Base-by-base conservation (phyloP, 495 filamentous ascomycete species). In the Aspergillus indologenus region DNA sequence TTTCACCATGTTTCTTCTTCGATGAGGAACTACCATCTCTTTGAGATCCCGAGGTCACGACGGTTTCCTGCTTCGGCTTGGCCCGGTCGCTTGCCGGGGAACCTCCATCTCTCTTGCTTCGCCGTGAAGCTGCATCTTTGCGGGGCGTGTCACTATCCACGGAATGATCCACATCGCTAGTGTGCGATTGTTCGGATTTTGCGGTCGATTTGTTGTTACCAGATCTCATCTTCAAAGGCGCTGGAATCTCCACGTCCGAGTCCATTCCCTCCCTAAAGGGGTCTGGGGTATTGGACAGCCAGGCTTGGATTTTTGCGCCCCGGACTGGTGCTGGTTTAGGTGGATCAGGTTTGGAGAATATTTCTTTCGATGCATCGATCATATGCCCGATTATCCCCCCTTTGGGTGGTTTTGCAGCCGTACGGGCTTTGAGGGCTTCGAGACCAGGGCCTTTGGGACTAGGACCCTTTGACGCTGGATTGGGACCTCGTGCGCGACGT, bases 221-320 rank as follows among this genome's bases (percentile, higher is more conserved):
- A 18, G 69, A 64, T 52, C 67, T 75, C 18, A 71, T 75, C 45
- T 80, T 78, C 43, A 79, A 56, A 7, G 81, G 70, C 23, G 73
- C 72, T 19, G 81, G 77, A 20, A 79, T 70, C 34, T 81, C 78
- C 21, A 68, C 71, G 34, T 75, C 68, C 17, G 68, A 55, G 26
- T 68, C 69, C 44, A 65, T 60, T 12, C 65, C 67, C 31, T 90
- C 86, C 20, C 88, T 63, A 61, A 91, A 91, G 8, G 89, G 88
- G 62, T 92, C 89, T 12, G 84, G 78, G 1, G 88, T 90, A 21
- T 79, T 79, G 51, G 86, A 86, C 31, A 92, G 72, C 89, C 89
- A 92, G 2, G 85, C 85, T 71, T 91, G 88, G 47, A 92, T 90
- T 75, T 89, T 62, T 68, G 81, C 64, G 62, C 80, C 68, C 34